Percentiles rank a stretch among this genome's conserved stretches.
phyloP scores from a whole-genome alignment of 2,329 filamentous ascomycete genomes.

The Pestalotiopsis fici region DNA sequence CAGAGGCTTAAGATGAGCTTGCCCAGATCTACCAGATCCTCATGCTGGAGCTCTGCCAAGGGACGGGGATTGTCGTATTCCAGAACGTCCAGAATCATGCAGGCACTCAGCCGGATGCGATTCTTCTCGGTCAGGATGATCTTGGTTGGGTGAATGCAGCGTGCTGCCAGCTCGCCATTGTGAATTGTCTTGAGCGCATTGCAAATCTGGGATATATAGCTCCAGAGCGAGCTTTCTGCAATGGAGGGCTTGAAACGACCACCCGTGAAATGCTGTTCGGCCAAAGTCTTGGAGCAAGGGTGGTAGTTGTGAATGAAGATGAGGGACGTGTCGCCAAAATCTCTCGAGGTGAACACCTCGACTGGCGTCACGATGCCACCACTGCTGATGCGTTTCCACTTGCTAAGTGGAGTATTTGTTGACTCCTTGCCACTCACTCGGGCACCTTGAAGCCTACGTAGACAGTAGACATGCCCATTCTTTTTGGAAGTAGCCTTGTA shows the following conservation, averaged over 20 bases:
- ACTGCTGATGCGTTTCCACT: slow-evolving; percentile 85
- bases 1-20: slow-evolving; percentile 82
- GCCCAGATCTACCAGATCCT: slow-evolving; percentile 85
- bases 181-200: slow-evolving; percentile 89
- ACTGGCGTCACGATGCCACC: slow-evolving; percentile 83
- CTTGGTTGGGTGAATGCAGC: slow-evolving; percentile 85
- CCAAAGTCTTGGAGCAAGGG: slow-evolving; percentile 84
- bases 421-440: slow-evolving; percentile 86
- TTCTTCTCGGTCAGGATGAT: slow-evolving; percentile 90
- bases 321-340: slow-evolving; percentile 92
- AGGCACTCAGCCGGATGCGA: slow-evolving; percentile 83
- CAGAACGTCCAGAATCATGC: slow-evolving; percentile 86
- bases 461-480: slow-evolving; percentile 84
- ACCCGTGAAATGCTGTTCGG: slow-evolving; percentile 72
- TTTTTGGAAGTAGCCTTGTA: slow-evolving; percentile 92
- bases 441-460: slow-evolving; percentile 79
- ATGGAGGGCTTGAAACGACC: slow-evolving; percentile 51
- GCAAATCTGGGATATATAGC: slow-evolving; percentile 88
- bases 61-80: slow-evolving; percentile 73
- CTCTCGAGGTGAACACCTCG: slow-evolving; percentile 90
- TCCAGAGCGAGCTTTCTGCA: slow-evolving; percentile 80
- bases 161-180: slow-evolving; percentile 75
- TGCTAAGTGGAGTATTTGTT: slow-evolving; percentile 74
- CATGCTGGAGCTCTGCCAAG: slow-evolving; percentile 77
- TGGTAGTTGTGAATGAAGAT: slow-evolving; percentile 94